These are phyloP conservation scores for Chalciporus chontae DNA, from an alignment of 768 basidiomycete genomes.

Conservation along the genomic window DNA sequence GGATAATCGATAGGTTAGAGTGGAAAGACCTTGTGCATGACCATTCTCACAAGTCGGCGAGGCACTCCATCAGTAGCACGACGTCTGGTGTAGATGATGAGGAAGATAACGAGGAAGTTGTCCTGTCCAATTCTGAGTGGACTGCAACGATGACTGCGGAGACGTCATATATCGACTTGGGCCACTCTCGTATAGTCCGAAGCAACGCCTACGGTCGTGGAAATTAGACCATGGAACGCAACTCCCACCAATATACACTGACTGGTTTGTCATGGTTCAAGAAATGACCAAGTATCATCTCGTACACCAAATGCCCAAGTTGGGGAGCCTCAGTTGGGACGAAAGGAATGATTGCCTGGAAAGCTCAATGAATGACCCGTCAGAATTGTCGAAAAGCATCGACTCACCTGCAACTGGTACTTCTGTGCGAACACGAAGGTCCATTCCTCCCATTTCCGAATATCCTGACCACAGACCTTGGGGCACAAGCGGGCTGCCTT, in stretches of 20 bases:
- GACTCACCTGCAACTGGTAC: slow-evolving; percentile 68
- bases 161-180: slow-evolving; percentile 85
- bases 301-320: slow-evolving; percentile 83
- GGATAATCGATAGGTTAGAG: slow-evolving; percentile 1
- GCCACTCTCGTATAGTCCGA: slow-evolving; percentile 84
- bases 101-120: slow-evolving; percentile 47
- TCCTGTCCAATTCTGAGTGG: slow-evolving; percentile 72
- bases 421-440: slow-evolving; percentile 87
- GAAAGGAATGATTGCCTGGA: slow-evolving; percentile 81
- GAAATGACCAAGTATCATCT: slow-evolving; percentile 90
- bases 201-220: slow-evolving; percentile 55
- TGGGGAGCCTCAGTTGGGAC: slow-evolving; percentile 82
- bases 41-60: slow-evolving; percentile 76
- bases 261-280: slow-evolving; percentile 75
- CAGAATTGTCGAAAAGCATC: neutral
- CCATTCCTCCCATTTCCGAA: slow-evolving; percentile 92
- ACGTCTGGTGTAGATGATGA: slow-evolving; percentile 44
- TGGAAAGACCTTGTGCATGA: neutral
- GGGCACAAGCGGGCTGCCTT: slow-evolving; percentile 83
- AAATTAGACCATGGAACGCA: neutral
- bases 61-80: slow-evolving; percentile 83
- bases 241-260: neutral
- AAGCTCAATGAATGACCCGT: neutral
- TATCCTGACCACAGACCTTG: slow-evolving; percentile 79
- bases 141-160: slow-evolving; percentile 86